Evolutionary conservation across 1,139 yeast species (phyloP).

Genomic region (Candida sanyaensis): DNA sequence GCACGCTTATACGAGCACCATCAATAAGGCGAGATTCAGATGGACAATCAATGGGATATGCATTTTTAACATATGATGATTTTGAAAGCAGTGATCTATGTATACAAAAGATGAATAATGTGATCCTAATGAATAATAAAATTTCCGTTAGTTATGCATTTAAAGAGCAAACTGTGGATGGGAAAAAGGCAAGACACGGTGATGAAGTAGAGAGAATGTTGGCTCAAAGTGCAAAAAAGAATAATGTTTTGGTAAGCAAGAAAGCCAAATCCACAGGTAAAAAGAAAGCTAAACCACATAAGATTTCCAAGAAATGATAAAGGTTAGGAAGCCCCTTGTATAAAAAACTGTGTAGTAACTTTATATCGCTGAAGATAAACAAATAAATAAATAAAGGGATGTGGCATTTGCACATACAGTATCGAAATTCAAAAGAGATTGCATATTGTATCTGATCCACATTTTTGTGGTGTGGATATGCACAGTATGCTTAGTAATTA

Average conservation of each 20-base stretch:
- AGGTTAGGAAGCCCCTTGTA: not conserved
- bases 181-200: conserved; percentile 66
- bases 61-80: conserved; percentile 58
- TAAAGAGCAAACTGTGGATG: conserved; percentile 48
- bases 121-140: conserved; percentile 66
- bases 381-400: not conserved
- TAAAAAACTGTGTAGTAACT: not conserved
- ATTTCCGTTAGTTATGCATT: conserved; percentile 70
- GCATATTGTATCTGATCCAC: not conserved
- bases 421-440: not conserved
- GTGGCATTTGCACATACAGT: not conserved
- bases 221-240: conserved; percentile 63
- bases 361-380: too few species aligned
- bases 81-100: conserved; percentile 77
- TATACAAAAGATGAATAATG: conserved; percentile 67
- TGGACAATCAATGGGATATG: conserved; percentile 63
- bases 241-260: conserved; percentile 20
- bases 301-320: not conserved
- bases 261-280: not conserved
- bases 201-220: conserved; percentile 73
- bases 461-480: not conserved
- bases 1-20: conserved; percentile 57
- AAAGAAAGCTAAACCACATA: conserved; percentile 2
- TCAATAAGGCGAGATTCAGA: conserved; percentile 52
- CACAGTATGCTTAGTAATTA: conserved; percentile 2